Conservation (phyloP, 1,139 yeast species). For the Suhomyces bolitotheri region DNA sequence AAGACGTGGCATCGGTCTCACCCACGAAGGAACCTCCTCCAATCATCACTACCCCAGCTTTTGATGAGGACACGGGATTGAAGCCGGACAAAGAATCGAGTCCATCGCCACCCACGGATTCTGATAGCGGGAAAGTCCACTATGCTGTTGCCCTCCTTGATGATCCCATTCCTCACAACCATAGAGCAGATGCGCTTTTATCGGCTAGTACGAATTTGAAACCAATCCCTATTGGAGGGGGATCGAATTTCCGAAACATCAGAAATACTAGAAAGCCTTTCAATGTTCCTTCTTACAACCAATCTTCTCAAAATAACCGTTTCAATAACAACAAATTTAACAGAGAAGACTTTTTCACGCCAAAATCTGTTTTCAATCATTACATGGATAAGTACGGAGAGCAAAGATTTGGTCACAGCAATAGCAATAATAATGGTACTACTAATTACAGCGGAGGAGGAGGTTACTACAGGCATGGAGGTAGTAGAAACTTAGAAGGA, state of each 20-base stretch:
- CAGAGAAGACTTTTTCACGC: constrained; percentile 75
- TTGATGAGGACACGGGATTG: constrained; percentile 7
- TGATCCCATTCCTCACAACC: constrained; percentile 36
- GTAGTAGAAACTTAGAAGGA: constrained; percentile 24
- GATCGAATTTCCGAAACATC: constrained; percentile 36
- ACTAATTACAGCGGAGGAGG: constrained; percentile 10
- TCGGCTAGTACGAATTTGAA: constrained; percentile 42
- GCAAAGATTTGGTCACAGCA: constrained; percentile 23
- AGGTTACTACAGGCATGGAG: constrained; percentile 7
- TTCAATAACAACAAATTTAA: constrained; percentile 39
- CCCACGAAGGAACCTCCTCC: constrained; percentile 12
- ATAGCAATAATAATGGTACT: constrained; percentile 15
- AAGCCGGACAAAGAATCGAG: constrained; percentile 4
- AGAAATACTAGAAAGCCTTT: constrained; percentile 60
- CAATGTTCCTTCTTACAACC: constrained; percentile 57
- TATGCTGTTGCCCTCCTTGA: constrained; percentile 13
- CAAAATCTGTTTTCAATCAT: constrained; percentile 69
- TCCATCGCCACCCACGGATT: constrained; percentile 13
- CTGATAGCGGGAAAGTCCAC: constrained; percentile 12
- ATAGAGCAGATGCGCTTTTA: constrained; percentile 48
- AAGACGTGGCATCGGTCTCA: constrained; percentile 11
- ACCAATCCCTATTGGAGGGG: constrained; percentile 47
- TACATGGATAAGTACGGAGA: constrained; percentile 71
- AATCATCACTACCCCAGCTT: constrained; percentile 13
- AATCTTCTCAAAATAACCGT: constrained; percentile 26